phyloP scores from a whole-genome alignment of 2,329 filamentous ascomycete species.

The Talaromyces sp. region DNA sequence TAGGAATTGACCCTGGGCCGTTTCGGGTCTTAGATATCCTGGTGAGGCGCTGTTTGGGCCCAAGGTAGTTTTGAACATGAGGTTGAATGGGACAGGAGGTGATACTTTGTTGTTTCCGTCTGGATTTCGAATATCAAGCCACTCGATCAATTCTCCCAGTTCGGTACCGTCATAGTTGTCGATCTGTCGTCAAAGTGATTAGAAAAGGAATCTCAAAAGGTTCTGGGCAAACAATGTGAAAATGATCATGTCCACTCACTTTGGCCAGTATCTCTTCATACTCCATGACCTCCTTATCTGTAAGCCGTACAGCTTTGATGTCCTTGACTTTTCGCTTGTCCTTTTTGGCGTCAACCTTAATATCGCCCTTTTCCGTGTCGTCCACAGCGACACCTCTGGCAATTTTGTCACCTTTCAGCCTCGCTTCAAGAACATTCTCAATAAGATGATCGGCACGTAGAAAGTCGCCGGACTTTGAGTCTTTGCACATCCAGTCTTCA shows the following conservation, averaged over 20 bases:
- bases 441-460: conserved; percentile 94
- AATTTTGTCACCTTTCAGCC: conserved; percentile 85
- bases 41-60: conserved; percentile 77
- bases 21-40: conserved; percentile 76
- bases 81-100: conserved; percentile 79
- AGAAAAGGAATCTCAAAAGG: neutral
- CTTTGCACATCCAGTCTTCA: conserved; percentile 98
- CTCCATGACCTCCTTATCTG: conserved; percentile 78
- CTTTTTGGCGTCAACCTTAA: conserved; percentile 79
- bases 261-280: conserved; percentile 87
- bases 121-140: conserved; percentile 87
- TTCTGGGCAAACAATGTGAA: neutral
- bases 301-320: conserved; percentile 73
- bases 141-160: conserved; percentile 81
- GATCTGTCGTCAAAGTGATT: conserved; percentile 46
- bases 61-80: conserved; percentile 87
- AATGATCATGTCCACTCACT: neutral
- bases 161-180: conserved; percentile 89
- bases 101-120: conserved; percentile 68
- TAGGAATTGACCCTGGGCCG: conserved; percentile 84
- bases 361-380: conserved; percentile 57
- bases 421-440: conserved; percentile 81
- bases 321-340: conserved; percentile 72
- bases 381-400: conserved; percentile 58
- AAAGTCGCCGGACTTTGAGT: conserved; percentile 94